Conservation (phyloP, 352 stramenopile species). For the Pythium brassicae region DNA sequence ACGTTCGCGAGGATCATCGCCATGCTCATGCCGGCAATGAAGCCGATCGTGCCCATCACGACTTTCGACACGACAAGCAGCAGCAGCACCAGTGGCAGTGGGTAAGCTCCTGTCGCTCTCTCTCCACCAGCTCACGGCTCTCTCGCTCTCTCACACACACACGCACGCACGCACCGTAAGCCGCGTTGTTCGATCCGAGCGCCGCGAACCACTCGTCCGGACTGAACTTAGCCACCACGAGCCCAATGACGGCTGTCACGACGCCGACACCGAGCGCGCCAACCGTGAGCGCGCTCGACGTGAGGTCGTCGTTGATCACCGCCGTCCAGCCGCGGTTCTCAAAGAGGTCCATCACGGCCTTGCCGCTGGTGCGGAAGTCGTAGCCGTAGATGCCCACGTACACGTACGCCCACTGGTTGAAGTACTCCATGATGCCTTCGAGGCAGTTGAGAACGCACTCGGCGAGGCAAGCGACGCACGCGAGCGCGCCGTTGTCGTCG, state of each 20-base stretch:
- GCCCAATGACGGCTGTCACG: conserved; percentile 52
- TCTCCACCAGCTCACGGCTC: too few relatives aligned
- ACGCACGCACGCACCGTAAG: conserved; percentile 30
- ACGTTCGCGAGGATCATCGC: conserved; percentile 80
- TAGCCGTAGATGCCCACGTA: conserved; percentile 90
- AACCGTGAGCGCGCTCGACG: conserved; percentile 76
- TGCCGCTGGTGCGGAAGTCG: conserved; percentile 79
- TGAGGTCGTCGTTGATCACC: conserved; percentile 89
- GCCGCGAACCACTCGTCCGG: conserved; percentile 51
- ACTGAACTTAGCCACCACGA: conserved; percentile 68
- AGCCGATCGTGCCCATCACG: conserved; percentile 59
- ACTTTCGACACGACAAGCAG: conserved; percentile 10
- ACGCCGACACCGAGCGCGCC: conserved; percentile 76
- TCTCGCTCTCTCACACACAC: not conserved
- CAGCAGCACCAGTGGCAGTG: too few relatives aligned
- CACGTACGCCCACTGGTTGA: conserved; percentile 89
- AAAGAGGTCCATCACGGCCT: conserved; percentile 87
- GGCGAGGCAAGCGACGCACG: conserved; percentile 82
- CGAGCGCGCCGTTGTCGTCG: conserved; percentile 69
- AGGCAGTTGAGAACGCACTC: conserved; percentile 86
- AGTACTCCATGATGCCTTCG: conserved; percentile 84
- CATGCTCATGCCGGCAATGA: conserved; percentile 81
- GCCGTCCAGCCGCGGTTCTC: conserved; percentile 82
- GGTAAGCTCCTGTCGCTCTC: too few relatives aligned
- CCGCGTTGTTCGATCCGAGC: conserved; percentile 37